phyloP scores from a whole-genome alignment of 768 basidiomycete genomes.

The Naganishia vaughanmartiniae region DNA sequence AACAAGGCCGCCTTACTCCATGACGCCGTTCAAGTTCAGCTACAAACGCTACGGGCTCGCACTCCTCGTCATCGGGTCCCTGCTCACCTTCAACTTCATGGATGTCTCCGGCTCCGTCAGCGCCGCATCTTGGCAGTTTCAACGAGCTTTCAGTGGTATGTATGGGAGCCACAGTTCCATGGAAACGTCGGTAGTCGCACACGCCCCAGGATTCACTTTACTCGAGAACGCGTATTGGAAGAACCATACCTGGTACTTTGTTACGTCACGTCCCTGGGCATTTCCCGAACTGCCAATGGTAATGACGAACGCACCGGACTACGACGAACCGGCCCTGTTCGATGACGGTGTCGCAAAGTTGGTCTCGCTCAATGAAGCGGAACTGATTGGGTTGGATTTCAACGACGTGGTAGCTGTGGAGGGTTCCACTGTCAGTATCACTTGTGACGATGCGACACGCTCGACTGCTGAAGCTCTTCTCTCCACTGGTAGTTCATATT shows the following conservation, averaged over 20 bases:
- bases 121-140: not conserved
- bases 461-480: not conserved
- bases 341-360: conserved; percentile 23
- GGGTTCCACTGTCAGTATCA: conserved; percentile 34
- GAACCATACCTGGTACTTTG: conserved; percentile 36
- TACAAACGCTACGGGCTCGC: not conserved
- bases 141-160: not conserved
- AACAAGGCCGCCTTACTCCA: not conserved
- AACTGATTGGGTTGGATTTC: conserved; percentile 29
- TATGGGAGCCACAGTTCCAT: not conserved
- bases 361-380: conserved; percentile 27
- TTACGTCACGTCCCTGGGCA: conserved; percentile 40
- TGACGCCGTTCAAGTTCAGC: not conserved
- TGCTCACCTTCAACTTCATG: not conserved
- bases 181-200: conserved; percentile 28
- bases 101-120: not conserved
- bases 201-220: conserved; percentile 39
- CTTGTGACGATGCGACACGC: too few relatives aligned
- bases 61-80: not conserved
- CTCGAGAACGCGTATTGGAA: conserved; percentile 41
- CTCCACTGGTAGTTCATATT: conserved; percentile 34
- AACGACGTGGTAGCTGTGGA: conserved; percentile 27
- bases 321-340: conserved; percentile 10
- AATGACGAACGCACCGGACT: conserved; percentile 15
- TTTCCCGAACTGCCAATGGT: conserved; percentile 31